Evolutionary conservation across 306 rosid genomes (phyloP).

Genomic region (Lablab purpureus): DNA sequence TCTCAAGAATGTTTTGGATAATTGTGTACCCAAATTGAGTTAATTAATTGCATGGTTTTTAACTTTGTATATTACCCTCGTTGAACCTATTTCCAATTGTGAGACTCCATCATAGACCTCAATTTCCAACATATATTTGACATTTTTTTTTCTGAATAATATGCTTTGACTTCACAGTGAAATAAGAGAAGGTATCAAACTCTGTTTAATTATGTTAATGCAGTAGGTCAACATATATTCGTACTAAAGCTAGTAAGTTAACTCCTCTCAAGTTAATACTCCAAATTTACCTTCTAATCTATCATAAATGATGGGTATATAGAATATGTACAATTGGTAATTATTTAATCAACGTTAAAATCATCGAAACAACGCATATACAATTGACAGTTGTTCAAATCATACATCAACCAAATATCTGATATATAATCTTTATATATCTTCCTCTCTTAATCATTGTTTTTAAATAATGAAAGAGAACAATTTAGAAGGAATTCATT

Average conservation of each 20-base stretch:
- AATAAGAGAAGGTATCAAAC: background rate
- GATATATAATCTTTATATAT: background rate
- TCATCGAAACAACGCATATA: background rate
- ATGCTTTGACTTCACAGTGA: background rate
- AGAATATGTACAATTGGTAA: background rate
- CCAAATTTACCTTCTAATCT: background rate
- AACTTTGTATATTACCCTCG: background rate
- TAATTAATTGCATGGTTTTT: background rate
- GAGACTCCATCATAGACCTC: background rate
- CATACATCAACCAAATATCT: background rate
- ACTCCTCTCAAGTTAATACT: background rate
- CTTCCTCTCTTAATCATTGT: background rate
- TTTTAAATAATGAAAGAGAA: background rate
- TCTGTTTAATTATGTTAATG: background rate
- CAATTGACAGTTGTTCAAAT: background rate
- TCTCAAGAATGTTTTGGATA: too few relatives aligned
- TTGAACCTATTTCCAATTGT: background rate
- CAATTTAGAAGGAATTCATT: conserved; percentile 23
- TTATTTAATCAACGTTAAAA: background rate
- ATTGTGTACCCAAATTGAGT: background rate
- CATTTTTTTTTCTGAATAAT: too few relatives aligned
- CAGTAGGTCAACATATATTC: background rate
- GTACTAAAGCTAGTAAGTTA: background rate
- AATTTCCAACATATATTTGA: background rate
- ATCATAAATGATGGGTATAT: background rate